phyloP scores from a whole-genome alignment of 1,139 yeast species.

The Protomyces macrosporus region DNA sequence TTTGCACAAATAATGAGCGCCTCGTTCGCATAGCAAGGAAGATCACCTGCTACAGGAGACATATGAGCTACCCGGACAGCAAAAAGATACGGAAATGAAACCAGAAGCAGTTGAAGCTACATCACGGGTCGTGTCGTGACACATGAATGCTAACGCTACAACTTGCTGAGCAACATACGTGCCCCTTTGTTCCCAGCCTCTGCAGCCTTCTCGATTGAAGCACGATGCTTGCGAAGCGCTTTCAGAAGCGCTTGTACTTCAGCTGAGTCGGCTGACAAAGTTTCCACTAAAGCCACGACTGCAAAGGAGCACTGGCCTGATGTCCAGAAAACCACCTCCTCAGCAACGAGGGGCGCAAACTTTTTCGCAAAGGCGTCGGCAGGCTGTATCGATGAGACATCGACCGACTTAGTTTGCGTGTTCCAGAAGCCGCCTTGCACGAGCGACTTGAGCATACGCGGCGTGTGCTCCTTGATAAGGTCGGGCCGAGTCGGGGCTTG shows the following conservation, averaged over 20 bases:
- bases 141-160: not conserved
- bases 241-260: constrained; percentile 34
- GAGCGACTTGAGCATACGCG: constrained; percentile 70
- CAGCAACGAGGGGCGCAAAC: constrained; percentile 46
- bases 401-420: constrained; percentile 51
- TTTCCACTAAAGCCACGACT: constrained; percentile 49
- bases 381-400: constrained; percentile 45
- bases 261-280: constrained; percentile 40
- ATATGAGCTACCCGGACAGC: no score
- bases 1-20: no score
- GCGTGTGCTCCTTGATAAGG: constrained; percentile 55
- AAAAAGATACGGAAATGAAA: no score
- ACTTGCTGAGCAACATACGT: not conserved
- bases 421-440: constrained; percentile 72
- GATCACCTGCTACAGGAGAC: no score
- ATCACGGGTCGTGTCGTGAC: no score
- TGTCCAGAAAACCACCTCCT: constrained; percentile 61
- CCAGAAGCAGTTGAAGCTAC: no score
- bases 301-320: constrained; percentile 74
- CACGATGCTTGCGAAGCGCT: not conserved
- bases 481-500: constrained; percentile 47
- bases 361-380: constrained; percentile 59
- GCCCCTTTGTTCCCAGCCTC: constrained; percentile 15
- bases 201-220: constrained; percentile 6
- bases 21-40: no score